Evolutionary conservation across 352 stramenopile genomes (phyloP), one percentile per base, ranked within the genome.

Genomic region (Globisporangium parvum): DNA sequence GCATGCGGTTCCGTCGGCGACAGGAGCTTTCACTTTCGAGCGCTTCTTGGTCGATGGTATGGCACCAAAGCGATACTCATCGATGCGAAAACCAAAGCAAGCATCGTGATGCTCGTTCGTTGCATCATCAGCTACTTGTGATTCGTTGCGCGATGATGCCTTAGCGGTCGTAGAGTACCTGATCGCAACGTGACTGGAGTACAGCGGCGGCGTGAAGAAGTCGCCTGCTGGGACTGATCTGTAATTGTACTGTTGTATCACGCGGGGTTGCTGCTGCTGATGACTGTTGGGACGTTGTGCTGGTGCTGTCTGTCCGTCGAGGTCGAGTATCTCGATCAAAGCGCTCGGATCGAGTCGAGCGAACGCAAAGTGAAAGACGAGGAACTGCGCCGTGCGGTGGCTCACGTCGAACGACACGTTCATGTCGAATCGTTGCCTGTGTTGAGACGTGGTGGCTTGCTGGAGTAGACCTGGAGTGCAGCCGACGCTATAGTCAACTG

Each of bases 81-180:
- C 69, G 20, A 80, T 77, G 35, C 56, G 42, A 31, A 79, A 74
- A 1, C 70, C 70, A 47, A 59, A 65, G 55, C 66, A 77, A 3
- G 12, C 42, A 3, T n/a, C n/a, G 8, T n/a, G 0, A 11, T 42
- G 17, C 11, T 42, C 18, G 17, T 8, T 49, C 49, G 15, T 44
- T n/a, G 41, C 26, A 6, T 31, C 6, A 5, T 31, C 6, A 5
- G 33, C n/a, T 20, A 28, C 17, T 23, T 18, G 40, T 6, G 15
- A 21, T 2, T 24, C 6, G 20, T 6, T 42, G 41, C 47, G 12
- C 6, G 39, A 44, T 2, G 18, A 9, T 14, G 18, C 2, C 52
- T 40, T 37, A 49, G 9, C n/a, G 26, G 26, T 41, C 15, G 50
- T 62, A 0, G 51, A 62, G 60, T 73, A 75, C n/a, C 60, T 50